Base-by-base conservation (phyloP, 2,329 filamentous ascomycete species). In the Zasmidium citrigriseum region DNA sequence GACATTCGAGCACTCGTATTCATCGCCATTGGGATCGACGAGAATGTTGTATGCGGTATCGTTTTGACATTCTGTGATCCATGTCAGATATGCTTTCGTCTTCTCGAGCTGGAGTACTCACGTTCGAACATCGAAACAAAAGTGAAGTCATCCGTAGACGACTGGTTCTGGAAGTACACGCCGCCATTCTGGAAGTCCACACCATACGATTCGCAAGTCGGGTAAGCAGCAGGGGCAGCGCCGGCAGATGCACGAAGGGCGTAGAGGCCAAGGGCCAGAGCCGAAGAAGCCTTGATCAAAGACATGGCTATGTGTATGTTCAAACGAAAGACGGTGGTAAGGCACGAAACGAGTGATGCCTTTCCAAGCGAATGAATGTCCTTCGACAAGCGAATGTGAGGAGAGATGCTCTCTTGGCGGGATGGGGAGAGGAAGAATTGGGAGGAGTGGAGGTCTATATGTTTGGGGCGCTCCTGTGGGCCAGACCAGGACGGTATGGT, bases 101-200 rank as follows among this genome's bases (percentile, higher is more conserved):
- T 21, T 14, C n/a, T 21, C 18, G 4, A 16, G 10, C 4, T 21
- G 4, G 4, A 76, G 73, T 24, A 75, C 75, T 49, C 27, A 55
- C 54, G 29, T 29, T 55, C 29, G 34, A 49, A 55, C 25, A 44
- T 55, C 25, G 54, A 55, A 7, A 54, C 52, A 34, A 59, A 59
- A 23, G 75, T 78, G 63, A 80, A 80, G 2, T 65, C 63, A 3
- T 77, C 76, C 1, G 66, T 67, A 0, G 76, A 78, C 5, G 69
- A 64, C 14, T 71, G 70, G 64, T 80, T 78, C 64, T 80, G 78
- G 64, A 79, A 80, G 67, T 79, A 80, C 11, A 67, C 60, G n/a
- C 52, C 46, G 38, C 75, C 76, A 62, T 75, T 73, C 46, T 76
- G 65, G 59, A 78, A 80, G 62, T 80, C 78, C n/a, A 70, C 59